Conservation (phyloP, 2,329 filamentous ascomycete species). For the Neonectria hederae region DNA sequence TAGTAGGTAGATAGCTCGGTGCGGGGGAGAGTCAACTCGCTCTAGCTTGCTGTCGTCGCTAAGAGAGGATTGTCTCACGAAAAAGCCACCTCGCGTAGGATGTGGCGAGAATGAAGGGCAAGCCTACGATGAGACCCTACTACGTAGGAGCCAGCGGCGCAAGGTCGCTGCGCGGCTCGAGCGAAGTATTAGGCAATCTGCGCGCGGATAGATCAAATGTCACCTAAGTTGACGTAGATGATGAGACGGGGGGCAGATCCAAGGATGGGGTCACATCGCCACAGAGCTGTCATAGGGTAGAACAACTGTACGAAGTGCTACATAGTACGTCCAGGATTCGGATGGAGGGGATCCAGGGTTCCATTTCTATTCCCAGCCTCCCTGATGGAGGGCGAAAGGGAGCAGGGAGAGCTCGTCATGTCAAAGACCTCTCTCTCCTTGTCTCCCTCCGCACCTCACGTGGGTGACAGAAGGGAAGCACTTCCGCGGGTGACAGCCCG, state of each 20-base stretch:
- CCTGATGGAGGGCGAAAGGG: neutral
- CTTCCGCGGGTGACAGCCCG: conserved; percentile 6
- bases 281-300: neutral
- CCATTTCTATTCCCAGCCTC: conserved; percentile 5
- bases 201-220: neutral
- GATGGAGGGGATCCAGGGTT: conserved; percentile 4
- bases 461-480: conserved; percentile 5
- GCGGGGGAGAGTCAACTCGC: neutral
- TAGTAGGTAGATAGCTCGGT: neutral
- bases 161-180: neutral
- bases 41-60: conserved; percentile 7
- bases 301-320: neutral
- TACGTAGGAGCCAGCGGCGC: neutral
- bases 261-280: neutral
- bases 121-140: neutral
- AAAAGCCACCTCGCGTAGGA: conserved; percentile 9
- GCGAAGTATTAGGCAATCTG: neutral
- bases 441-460: neutral
- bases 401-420: neutral
- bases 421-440: neutral
- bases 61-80: conserved; percentile 7
- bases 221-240: neutral
- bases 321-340: neutral
- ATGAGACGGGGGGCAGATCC: neutral
- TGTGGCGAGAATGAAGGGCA: neutral